Evolutionary conservation across 225 moss, liverwort and hornwort genomes (phyloP).

Genomic region (Takakia lepidozioides): DNA sequence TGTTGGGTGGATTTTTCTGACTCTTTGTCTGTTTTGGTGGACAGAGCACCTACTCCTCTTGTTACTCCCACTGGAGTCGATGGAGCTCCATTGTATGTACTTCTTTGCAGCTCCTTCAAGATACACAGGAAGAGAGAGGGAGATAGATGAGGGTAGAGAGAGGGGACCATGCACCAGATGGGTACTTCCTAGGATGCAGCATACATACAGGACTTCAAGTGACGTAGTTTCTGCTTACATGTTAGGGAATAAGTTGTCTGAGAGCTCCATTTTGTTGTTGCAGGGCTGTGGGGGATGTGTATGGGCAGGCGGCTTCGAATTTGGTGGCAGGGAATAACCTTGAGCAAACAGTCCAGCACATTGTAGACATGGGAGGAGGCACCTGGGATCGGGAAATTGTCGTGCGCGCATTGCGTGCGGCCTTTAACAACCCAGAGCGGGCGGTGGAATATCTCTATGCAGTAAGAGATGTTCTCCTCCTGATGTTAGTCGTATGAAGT

Average conservation of each 20-base stretch:
- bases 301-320: constrained; percentile 84
- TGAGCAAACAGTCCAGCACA: constrained; percentile 73
- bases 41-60: constrained; percentile 45
- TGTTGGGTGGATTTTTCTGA: too few relatives aligned
- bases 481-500: too few relatives aligned
- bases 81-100: constrained; percentile 40
- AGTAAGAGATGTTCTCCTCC: constrained; percentile 40
- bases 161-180: too few relatives aligned
- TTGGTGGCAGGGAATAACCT: constrained; percentile 74
- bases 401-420: constrained; percentile 76
- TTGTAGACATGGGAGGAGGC: constrained; percentile 91
- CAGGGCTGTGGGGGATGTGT: constrained; percentile 64
- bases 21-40: too few relatives aligned
- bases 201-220: too few relatives aligned
- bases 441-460: constrained; percentile 93
- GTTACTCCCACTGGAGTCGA: constrained; percentile 30
- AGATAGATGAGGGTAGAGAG: too few relatives aligned
- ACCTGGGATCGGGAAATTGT: constrained; percentile 92
- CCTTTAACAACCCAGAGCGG: constrained; percentile 91
- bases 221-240: too few relatives aligned
- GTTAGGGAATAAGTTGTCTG: too few relatives aligned
- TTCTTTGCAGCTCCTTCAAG: too few relatives aligned
- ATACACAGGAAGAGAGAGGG: too few relatives aligned
- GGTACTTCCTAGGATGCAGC: too few relatives aligned
- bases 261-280: constrained; percentile 5